Evolutionary conservation across 2,329 filamentous ascomycete species (phyloP).

Genomic region (Cladosporium halotolerans): DNA sequence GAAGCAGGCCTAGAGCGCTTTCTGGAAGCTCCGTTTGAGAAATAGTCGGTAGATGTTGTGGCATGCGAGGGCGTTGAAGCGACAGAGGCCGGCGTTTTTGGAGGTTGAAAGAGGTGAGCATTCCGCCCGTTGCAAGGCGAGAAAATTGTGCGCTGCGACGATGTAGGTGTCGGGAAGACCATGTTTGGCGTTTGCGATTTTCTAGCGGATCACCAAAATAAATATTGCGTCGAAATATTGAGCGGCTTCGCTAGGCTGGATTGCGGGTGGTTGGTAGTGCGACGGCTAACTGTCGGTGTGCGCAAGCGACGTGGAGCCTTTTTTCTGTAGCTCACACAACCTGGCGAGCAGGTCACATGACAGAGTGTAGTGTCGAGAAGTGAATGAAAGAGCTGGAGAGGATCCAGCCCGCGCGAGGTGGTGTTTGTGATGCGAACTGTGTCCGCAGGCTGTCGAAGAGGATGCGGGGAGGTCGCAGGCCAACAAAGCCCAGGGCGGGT

Average conservation of each 20-base stretch:
- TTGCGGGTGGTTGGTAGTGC: not conserved
- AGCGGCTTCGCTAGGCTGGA: not conserved
- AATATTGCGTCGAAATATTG: not conserved
- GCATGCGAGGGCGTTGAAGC: slow-evolving; percentile 22
- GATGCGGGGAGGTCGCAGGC: too few species aligned
- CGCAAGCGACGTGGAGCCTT: slow-evolving; percentile 1
- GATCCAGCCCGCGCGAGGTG: too few species aligned
- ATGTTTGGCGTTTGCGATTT: not conserved
- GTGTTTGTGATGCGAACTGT: too few species aligned
- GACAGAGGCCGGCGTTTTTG: slow-evolving; percentile 34
- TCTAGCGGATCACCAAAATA: not conserved
- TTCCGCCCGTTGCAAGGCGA: slow-evolving; percentile 11
- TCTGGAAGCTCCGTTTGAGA: slow-evolving; percentile 20
- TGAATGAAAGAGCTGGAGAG: too few species aligned
- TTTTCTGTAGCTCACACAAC: too few species aligned
- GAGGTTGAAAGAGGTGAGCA: slow-evolving; percentile 38
- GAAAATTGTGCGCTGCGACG: slow-evolving; percentile 3
- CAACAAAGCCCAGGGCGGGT: not conserved
- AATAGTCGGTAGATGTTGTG: slow-evolving; percentile 23
- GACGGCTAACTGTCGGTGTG: slow-evolving; percentile 9
- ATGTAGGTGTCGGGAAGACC: slow-evolving; percentile 6
- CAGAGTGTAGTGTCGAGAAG: too few species aligned
- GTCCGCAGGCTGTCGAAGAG: too few species aligned
- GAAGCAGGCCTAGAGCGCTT: slow-evolving; percentile 30
- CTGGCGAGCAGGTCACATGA: too few species aligned